These are phyloP conservation scores for Kwoniella dejecticola DNA, from an alignment of 768 basidiomycete species.

Conservation along the genomic window DNA sequence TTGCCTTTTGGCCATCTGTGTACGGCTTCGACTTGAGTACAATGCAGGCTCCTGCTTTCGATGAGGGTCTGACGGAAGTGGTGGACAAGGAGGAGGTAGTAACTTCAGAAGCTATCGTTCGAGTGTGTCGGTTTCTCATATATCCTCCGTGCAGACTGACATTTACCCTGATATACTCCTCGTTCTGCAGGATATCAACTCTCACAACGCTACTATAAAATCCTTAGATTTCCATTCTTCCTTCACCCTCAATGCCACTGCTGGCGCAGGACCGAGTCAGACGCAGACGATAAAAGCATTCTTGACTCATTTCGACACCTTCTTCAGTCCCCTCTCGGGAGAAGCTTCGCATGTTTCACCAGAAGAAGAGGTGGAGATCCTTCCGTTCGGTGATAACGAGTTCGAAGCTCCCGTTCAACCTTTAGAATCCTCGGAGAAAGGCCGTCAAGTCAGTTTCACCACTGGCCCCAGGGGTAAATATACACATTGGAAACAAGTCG, in stretches of 20 bases:
- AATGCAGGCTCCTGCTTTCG: constrained; percentile 74
- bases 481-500: constrained; percentile 96
- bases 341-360: constrained; percentile 59
- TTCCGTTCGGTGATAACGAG: constrained; percentile 44
- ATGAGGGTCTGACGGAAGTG: constrained; percentile 82
- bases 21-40: constrained; percentile 88
- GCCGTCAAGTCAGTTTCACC: constrained; percentile 62
- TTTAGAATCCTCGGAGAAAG: constrained; percentile 16
- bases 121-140: constrained; percentile 60
- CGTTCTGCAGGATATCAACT: constrained; percentile 78
- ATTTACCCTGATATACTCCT: too few relatives aligned
- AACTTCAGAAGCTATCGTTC: constrained; percentile 86
- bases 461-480: constrained; percentile 83
- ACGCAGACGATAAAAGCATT: constrained; percentile 58
- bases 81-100: constrained; percentile 89
- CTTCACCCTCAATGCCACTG: constrained; percentile 68
- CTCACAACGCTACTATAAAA: constrained; percentile 65
- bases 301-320: constrained; percentile 92
- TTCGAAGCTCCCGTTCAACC: constrained; percentile 33
- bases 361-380: constrained; percentile 59
- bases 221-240: constrained; percentile 78
- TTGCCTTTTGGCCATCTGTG: constrained; percentile 86
- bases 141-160: too few relatives aligned
- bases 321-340: constrained; percentile 69
- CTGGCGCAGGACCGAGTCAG: too few relatives aligned